Evolutionary conservation across 768 basidiomycete species (phyloP).

Genomic region (Rhodocollybia butyracea): DNA sequence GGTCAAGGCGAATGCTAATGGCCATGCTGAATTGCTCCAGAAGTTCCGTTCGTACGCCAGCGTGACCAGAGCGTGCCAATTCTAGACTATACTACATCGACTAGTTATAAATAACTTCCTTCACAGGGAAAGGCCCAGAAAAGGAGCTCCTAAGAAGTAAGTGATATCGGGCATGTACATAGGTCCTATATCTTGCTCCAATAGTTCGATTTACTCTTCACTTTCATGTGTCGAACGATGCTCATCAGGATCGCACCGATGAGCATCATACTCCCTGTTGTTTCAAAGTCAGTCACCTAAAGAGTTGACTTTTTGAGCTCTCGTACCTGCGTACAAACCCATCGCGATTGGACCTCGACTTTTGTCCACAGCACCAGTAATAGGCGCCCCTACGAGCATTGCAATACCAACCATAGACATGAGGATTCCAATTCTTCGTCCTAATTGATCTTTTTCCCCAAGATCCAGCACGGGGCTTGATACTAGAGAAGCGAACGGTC

Average conservation of each 20-base stretch:
- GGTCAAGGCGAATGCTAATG: no score
- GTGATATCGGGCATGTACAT: no score
- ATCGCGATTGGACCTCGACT: slow-evolving; percentile 3
- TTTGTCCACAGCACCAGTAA: slow-evolving; percentile 4
- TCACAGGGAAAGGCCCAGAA: no score
- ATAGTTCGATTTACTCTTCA: not conserved
- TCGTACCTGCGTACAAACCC: slow-evolving; percentile 1
- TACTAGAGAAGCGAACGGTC: slow-evolving; percentile 1
- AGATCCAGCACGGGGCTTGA: slow-evolving; percentile 2
- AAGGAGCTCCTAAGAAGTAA: no score
- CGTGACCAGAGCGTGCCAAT: no score
- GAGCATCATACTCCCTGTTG: slow-evolving; percentile 4
- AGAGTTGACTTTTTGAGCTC: not conserved
- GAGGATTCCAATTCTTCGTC: slow-evolving; percentile 3
- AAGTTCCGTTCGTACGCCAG: no score
- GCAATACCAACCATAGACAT: slow-evolving; percentile 5
- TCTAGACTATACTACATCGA: no score
- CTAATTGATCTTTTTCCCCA: slow-evolving; percentile 5
- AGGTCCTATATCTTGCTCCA: not conserved
- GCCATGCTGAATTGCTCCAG: no score
- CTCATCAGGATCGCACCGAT: slow-evolving; percentile 1
- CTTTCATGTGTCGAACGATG: slow-evolving; percentile 4
- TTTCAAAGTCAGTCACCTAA: not conserved
- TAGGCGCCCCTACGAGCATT: slow-evolving; percentile 5
- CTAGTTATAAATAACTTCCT: no score